phyloP scores from a whole-genome alignment of 192 early-diverging fungal genomes.

The Chytriomyces sp. region DNA sequence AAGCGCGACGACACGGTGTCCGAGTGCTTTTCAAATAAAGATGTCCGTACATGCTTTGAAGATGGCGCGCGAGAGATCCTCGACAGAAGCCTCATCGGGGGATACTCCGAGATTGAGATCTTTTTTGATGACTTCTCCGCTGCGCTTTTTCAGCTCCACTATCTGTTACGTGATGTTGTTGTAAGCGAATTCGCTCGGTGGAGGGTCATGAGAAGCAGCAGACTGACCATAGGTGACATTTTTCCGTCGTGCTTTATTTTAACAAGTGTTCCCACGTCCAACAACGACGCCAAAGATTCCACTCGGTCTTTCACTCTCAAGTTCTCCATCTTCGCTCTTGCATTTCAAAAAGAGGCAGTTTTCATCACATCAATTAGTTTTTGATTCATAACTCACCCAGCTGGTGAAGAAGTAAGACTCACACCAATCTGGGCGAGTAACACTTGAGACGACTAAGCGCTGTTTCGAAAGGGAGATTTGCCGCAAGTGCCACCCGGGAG shows the following conservation, averaged over 20 bases:
- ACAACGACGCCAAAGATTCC: too few species aligned
- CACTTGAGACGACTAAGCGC: conserved; percentile 14
- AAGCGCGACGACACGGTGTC: neutral
- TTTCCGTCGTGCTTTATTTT: too few species aligned
- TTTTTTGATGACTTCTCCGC: conserved; percentile 40
- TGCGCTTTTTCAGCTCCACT: conserved; percentile 34
- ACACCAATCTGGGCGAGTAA: conserved; percentile 10
- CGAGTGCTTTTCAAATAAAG: neutral
- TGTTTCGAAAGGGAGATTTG: conserved; percentile 38
- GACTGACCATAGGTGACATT: too few species aligned
- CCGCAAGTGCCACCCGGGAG: conserved; percentile 45
- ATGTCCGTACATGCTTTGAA: conserved; percentile 52
- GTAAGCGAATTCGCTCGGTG: too few species aligned
- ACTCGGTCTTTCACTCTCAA: too few species aligned
- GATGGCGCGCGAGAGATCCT: conserved; percentile 73
- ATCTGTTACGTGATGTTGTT: neutral
- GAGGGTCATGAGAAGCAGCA: too few species aligned
- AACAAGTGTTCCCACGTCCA: too few species aligned
- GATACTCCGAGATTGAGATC: conserved; percentile 35
- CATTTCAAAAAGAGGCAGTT: too few species aligned
- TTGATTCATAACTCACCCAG: too few species aligned
- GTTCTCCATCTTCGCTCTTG: too few species aligned
- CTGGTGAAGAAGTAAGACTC: neutral
- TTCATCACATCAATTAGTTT: too few species aligned
- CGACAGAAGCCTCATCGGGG: conserved; percentile 62